Evolutionary conservation across 768 basidiomycete genomes (phyloP).

Genomic region (Trametes coccinea): DNA sequence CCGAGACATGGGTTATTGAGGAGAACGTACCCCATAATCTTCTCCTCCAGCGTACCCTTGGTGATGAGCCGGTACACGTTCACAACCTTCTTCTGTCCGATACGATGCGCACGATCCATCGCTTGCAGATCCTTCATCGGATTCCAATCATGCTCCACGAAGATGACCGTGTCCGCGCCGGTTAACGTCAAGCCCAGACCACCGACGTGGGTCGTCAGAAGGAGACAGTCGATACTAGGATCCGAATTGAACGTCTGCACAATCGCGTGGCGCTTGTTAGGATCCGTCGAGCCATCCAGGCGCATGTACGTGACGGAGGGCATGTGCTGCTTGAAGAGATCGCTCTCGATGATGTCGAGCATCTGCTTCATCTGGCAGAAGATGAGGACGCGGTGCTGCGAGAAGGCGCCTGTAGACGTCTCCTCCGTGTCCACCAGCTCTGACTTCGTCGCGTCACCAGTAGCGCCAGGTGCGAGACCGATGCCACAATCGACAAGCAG

Average conservation of each 20-base stretch:
- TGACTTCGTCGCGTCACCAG: slow-evolving; percentile 61
- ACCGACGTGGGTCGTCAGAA: slow-evolving; percentile 96
- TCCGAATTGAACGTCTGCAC: slow-evolving; percentile 99
- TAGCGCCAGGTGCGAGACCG: slow-evolving; percentile 49
- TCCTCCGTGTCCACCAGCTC: slow-evolving; percentile 64
- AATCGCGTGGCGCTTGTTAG: slow-evolving; percentile 92
- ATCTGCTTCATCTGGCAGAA: slow-evolving; percentile 99
- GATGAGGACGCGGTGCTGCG: slow-evolving; percentile 97
- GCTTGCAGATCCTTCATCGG: slow-evolving; percentile 99
- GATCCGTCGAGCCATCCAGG: slow-evolving; percentile 89
- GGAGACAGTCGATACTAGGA: slow-evolving; percentile 93
- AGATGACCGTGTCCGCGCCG: slow-evolving; percentile 98
- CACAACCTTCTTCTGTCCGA: slow-evolving; percentile 98
- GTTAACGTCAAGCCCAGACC: slow-evolving; percentile 95
- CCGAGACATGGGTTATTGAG: slow-evolving; percentile 5
- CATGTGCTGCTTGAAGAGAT: slow-evolving; percentile 90
- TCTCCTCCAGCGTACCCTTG: slow-evolving; percentile 95
- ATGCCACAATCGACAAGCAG: slow-evolving; percentile 93
- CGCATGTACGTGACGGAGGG: slow-evolving; percentile 98
- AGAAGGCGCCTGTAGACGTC: slow-evolving; percentile 57
- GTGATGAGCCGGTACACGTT: slow-evolving; percentile 98
- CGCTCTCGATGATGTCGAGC: slow-evolving; percentile 95
- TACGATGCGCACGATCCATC: slow-evolving; percentile 98
- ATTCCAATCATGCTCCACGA: slow-evolving; percentile 99
- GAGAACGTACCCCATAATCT: slow-evolving; percentile 92